Evolutionary conservation across 179 eudicot genomes (phyloP).

Genomic region (Silene noctiflora): DNA sequence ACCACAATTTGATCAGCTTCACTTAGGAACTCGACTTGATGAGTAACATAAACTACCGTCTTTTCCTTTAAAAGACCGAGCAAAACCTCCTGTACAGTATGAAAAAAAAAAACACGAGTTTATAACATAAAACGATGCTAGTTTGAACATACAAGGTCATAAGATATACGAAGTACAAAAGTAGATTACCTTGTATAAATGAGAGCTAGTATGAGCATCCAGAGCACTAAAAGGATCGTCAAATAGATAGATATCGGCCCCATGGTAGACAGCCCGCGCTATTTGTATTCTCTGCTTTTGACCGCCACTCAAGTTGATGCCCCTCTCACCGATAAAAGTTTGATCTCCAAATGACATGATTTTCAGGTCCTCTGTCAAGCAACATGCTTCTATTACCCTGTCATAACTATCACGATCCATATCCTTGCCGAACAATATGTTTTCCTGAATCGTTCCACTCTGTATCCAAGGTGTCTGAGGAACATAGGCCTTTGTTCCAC

Average conservation of each 20-base stretch:
- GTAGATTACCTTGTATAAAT: conserved; percentile 31
- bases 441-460: conserved; percentile 57
- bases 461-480: conserved; percentile 71
- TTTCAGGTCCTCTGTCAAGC: conserved; percentile 51
- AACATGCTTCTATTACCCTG: conserved; percentile 45
- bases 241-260: conserved; percentile 53
- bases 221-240: conserved; percentile 71
- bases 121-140: too few species aligned
- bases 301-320: conserved; percentile 68
- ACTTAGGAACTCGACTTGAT: conserved; percentile 20
- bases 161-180: too few species aligned
- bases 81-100: conserved; percentile 20
- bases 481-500: conserved; percentile 28
- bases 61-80: conserved; percentile 17
- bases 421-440: conserved; percentile 53
- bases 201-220: conserved; percentile 52
- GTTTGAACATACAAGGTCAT: too few species aligned
- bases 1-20: conserved; percentile 25
- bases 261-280: conserved; percentile 58
- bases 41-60: conserved; percentile 14
- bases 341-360: conserved; percentile 58
- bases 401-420: conserved; percentile 49
- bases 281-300: conserved; percentile 68
- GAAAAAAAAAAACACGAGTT: not conserved
- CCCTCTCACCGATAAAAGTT: conserved; percentile 64